These are phyloP conservation scores for Pulveroboletus sp. DNA, from an alignment of 768 basidiomycete genomes.

Conservation along the genomic window DNA sequence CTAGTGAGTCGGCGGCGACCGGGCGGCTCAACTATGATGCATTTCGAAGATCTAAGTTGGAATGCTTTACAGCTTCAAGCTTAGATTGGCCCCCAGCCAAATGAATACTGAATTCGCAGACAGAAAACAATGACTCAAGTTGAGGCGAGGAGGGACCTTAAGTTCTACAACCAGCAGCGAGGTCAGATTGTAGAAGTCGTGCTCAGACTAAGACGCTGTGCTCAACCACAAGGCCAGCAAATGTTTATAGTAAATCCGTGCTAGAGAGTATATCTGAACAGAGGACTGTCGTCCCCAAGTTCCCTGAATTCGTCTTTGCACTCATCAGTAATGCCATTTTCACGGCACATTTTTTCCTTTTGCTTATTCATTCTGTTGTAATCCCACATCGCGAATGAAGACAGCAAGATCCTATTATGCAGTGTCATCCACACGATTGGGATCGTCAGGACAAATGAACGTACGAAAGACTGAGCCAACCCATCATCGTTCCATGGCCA, in stretches of 20 bases:
- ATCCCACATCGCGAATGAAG: slow-evolving; percentile 40
- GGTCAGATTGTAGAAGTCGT: too few relatives aligned
- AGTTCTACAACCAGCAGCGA: too few relatives aligned
- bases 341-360: slow-evolving; percentile 40
- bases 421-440: slow-evolving; percentile 22
- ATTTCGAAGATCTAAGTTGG: too few relatives aligned
- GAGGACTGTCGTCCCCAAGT: slow-evolving; percentile 48
- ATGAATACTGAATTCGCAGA: too few relatives aligned
- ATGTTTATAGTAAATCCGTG: not conserved
- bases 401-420: slow-evolving; percentile 34
- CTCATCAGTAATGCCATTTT: slow-evolving; percentile 39
- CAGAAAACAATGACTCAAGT: too few relatives aligned
- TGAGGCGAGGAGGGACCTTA: too few relatives aligned
- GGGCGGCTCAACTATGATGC: too few relatives aligned
- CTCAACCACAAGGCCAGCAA: too few relatives aligned
- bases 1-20: too few relatives aligned
- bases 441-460: not conserved
- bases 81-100: too few relatives aligned
- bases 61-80: too few relatives aligned
- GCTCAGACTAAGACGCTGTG: too few relatives aligned
- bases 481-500: slow-evolving; percentile 29
- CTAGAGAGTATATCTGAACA: slow-evolving; percentile 40
- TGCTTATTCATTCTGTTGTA: slow-evolving; percentile 44
- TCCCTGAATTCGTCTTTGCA: slow-evolving; percentile 38
- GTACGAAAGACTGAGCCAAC: slow-evolving; percentile 23